Evolutionary conservation across 108 stramenopile genomes (phyloP), one percentile per base, ranked within the genome.

Genomic region (Aurantiochytrium sp.): DNA sequence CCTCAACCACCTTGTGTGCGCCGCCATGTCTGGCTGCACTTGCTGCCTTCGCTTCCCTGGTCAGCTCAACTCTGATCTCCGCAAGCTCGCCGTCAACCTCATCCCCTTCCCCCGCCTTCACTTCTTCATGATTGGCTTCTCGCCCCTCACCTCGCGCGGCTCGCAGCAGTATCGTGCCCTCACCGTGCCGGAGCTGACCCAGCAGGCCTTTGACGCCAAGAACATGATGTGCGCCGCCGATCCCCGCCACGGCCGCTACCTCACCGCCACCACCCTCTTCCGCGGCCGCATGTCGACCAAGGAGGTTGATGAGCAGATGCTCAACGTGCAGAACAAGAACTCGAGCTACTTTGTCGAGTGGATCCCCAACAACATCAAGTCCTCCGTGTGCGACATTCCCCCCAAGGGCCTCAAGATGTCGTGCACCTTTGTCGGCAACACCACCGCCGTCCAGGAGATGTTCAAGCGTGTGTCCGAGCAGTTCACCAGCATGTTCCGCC

Each of bases 191-290:
- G 98, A 98, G 95, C 95, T 98, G 90, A 98, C 98, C 59, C 91
- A 94, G 87, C 98, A 98, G 91, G 94, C 94, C 51, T 98, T 98
- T 91, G 98, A 98, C 91, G 97, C 98, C 90, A 97, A 98, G 96
- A 98, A 98, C 94, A 98, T 98, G 98, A 98, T 98, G 98, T 97
- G 97, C 90, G 98, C 98, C 89, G 97, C 98, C 53, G 98, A 98
- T 93, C 98, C 98, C 72, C 96, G 98, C 93, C 98, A 98, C 93
- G 98, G 98, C 92, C 97, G 98, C 58, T 98, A 98, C 97, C 95
- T 98, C 89, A 98, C 98, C 23, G 98, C 97, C 88, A 96, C 97
- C 87, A 96, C 97, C 95, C 96, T 98, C 94, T 98, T 97, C 98
- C 98, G 98, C 91, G 98, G 98, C 87, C 92, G 92, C 92, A 98